Percentiles rank a stretch among this genome's conserved stretches.
phyloP scores from a whole-genome alignment of 2,329 filamentous ascomycete genomes.

The Periconia sp. region DNA sequence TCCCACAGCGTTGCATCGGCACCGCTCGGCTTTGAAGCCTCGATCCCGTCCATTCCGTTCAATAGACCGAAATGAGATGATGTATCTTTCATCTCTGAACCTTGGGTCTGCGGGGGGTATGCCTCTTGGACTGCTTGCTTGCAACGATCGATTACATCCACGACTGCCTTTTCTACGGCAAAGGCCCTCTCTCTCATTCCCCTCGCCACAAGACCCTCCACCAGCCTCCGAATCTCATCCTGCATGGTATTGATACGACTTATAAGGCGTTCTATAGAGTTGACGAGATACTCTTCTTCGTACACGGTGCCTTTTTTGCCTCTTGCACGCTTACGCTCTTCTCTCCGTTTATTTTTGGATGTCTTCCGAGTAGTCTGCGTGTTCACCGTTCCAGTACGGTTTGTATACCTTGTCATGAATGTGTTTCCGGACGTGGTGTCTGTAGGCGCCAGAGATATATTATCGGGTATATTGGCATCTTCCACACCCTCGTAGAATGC shows the following conservation, averaged over 20 bases:
- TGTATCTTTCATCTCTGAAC: slow-evolving; percentile 1
- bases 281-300: slow-evolving; percentile 95
- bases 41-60: slow-evolving; percentile 8
- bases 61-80: slow-evolving; percentile 4
- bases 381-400: slow-evolving; percentile 73
- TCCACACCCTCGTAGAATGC: slow-evolving; percentile 80
- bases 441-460: slow-evolving; percentile 88
- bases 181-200: slow-evolving; percentile 87
- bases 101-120: slow-evolving; percentile 20
- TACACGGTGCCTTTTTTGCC: slow-evolving; percentile 98
- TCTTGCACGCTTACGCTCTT: slow-evolving; percentile 92
- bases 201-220: slow-evolving; percentile 77
- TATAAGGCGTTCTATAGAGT: slow-evolving; percentile 81
- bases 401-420: slow-evolving; percentile 91
- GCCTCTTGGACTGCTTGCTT: slow-evolving; percentile 67
- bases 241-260: slow-evolving; percentile 78
- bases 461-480: slow-evolving; percentile 78
- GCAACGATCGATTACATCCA: slow-evolving; percentile 76
- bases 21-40: slow-evolving; percentile 43
- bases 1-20: slow-evolving; percentile 55
- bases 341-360: slow-evolving; percentile 83
- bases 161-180: slow-evolving; percentile 75
- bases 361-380: slow-evolving; percentile 80
- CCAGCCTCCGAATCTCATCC: slow-evolving; percentile 74
- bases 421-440: slow-evolving; percentile 79